Evolutionary conservation across 768 basidiomycete genomes (phyloP), one percentile per base, ranked within the genome.

Genomic region (Sporobolomyces phaffii): DNA sequence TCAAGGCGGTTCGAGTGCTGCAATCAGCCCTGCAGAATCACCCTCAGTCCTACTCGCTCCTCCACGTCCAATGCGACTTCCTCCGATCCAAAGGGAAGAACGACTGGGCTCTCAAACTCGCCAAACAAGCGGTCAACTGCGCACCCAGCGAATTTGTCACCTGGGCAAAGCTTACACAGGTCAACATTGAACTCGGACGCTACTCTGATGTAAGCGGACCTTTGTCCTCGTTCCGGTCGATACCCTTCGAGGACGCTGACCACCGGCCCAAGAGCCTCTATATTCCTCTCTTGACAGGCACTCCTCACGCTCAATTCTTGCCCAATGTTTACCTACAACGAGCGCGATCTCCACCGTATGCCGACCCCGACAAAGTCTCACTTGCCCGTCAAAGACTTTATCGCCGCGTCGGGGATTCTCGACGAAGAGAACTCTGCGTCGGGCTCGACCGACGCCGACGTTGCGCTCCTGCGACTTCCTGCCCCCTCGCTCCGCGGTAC

Each of bases 251-350:
- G n/a, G n/a, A n/a, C n/a, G n/a, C n/a, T n/a, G n/a, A n/a, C n/a
- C n/a, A n/a, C n/a, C n/a, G n/a, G n/a, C n/a, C n/a, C n/a, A n/a
- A n/a, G n/a, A n/a, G n/a, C n/a, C n/a, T n/a, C n/a, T n/a, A n/a
- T n/a, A n/a, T n/a, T n/a, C n/a, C n/a, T n/a, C n/a, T n/a, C n/a
- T n/a, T n/a, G 18, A 11, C 51, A 82, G 82, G 91, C 92, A 0
- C 81, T 98, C 18, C 81, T 97, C 45, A 96, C 94, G 1, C 84
- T 97, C 53, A 97, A 97, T 76, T 97, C 93, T n/a, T 97, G 96
- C 80, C 93, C 94, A 3, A 98, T 99, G 96, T 99, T 99, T 79
- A 98, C 96, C 11, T 98, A 89, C 80, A 96, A 96, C 75, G 94
- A 96, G 48, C 86, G 93, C 26, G 96, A 99, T 77, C 82, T 87